A percentile compares a stretch with the other conserved stretches of the same genome.
These are phyloP conservation scores for Neonectria faginata DNA, from an alignment of 2,329 filamentous ascomycete species.

Conservation along the genomic window DNA sequence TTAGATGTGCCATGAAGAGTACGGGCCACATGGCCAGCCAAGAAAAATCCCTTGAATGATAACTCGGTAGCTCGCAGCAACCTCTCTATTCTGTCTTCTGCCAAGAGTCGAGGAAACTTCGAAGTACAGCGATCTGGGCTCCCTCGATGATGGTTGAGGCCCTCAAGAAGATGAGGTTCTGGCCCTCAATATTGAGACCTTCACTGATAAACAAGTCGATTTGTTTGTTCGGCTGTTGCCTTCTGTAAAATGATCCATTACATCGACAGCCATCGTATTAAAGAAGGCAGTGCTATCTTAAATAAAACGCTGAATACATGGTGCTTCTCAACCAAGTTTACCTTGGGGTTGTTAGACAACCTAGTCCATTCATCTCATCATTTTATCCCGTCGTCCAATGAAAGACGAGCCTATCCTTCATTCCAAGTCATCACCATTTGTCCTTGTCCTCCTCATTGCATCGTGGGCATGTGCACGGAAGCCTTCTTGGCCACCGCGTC, in stretches of 20 bases:
- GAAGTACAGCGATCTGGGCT: too few species aligned
- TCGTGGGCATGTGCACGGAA: constrained; percentile 85
- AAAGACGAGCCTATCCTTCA: neutral
- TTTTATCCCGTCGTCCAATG: constrained; percentile 5
- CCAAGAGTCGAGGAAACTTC: too few species aligned
- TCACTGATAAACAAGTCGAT: too few species aligned
- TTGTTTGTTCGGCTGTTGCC: too few species aligned
- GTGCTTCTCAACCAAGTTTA: neutral
- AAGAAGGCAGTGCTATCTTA: neutral
- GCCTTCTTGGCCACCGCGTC: constrained; percentile 90
- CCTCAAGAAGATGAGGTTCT: too few species aligned
- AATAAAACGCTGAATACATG: neutral
- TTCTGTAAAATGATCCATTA: neutral
- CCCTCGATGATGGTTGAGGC: too few species aligned
- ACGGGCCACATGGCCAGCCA: too few species aligned
- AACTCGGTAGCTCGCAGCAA: too few species aligned
- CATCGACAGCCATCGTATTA: neutral
- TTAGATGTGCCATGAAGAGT: too few species aligned
- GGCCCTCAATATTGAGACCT: too few species aligned
- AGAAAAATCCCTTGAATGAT: too few species aligned
- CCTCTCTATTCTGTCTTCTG: too few species aligned
- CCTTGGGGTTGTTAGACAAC: neutral
- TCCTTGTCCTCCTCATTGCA: constrained; percentile 45
- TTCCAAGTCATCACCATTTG: neutral
- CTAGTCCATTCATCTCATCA: neutral